These are phyloP conservation scores for Cercospora sojina DNA, from an alignment of 2,329 filamentous ascomycete species.

Conservation along the genomic window DNA sequence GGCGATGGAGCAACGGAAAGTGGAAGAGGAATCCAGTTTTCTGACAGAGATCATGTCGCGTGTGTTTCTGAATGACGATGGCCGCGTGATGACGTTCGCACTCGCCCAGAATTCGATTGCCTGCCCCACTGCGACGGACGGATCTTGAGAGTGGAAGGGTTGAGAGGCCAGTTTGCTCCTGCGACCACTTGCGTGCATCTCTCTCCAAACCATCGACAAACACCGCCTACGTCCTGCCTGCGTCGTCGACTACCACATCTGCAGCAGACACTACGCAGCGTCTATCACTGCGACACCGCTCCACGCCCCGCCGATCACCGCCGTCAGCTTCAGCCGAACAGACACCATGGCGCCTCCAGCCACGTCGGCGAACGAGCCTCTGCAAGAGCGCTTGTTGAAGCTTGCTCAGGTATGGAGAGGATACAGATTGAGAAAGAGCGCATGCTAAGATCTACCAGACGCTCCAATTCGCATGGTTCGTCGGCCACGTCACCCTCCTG, in stretches of 20 bases:
- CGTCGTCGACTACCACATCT: neutral
- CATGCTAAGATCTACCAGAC: slow-evolving; percentile 56
- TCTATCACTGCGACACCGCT: neutral
- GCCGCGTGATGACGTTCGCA: slow-evolving; percentile 6
- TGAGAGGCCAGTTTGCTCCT: slow-evolving; percentile 4
- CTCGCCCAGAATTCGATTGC: slow-evolving; percentile 1
- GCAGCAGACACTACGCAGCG: neutral
- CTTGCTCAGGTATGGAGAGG: slow-evolving; percentile 52
- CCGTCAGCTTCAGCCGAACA: slow-evolving; percentile 3
- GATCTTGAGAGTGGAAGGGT: neutral
- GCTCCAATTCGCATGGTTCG: slow-evolving; percentile 74
- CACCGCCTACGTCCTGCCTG: neutral
- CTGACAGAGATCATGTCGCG: neutral
- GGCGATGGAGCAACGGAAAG: neutral
- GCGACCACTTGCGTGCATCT: neutral
- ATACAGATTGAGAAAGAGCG: neutral
- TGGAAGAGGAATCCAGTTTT: neutral
- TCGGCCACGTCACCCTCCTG: slow-evolving; percentile 82
- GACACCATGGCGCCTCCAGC: slow-evolving; percentile 24
- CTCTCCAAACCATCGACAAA: neutral
- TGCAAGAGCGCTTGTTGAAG: slow-evolving; percentile 30
- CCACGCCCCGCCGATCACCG: slow-evolving; percentile 1
- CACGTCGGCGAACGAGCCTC: slow-evolving; percentile 20
- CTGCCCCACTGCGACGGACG: slow-evolving; percentile 1
- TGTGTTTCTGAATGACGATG: slow-evolving; percentile 11